phyloP scores from a whole-genome alignment of 768 basidiomycete genomes.

The Auriscalpium microsporum region DNA sequence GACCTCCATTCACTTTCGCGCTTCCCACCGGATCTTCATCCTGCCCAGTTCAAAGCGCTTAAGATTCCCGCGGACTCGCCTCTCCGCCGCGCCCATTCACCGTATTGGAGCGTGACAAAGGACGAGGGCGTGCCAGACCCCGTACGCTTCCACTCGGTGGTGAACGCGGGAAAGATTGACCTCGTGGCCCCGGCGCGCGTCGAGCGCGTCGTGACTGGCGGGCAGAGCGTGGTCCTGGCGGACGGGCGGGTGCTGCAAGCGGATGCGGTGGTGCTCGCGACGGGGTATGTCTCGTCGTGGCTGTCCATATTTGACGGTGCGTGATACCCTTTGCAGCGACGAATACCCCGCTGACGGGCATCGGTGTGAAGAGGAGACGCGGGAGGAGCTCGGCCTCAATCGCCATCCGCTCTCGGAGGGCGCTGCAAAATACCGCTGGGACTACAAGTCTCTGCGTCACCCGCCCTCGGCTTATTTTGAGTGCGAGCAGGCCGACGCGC shows the following conservation, averaged over 20 bases:
- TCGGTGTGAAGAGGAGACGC: constrained; percentile 34
- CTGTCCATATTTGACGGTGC: constrained; percentile 29
- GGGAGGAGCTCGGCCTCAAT: constrained; percentile 40
- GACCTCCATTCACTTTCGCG: neutral
- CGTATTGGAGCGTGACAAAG: constrained; percentile 37
- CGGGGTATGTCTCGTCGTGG: constrained; percentile 59
- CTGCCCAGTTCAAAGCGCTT: constrained; percentile 24
- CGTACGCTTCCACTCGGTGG: constrained; percentile 44
- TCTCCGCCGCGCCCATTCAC: constrained; percentile 31
- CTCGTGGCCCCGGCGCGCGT: constrained; percentile 39
- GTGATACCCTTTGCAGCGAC: neutral
- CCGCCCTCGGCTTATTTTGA: constrained; percentile 27
- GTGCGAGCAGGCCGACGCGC: constrained; percentile 32
- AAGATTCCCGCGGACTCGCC: constrained; percentile 41
- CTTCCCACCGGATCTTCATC: neutral
- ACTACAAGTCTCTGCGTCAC: constrained; percentile 22
- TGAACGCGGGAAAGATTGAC: constrained; percentile 39
- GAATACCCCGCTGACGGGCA: neutral
- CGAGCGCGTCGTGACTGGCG: constrained; percentile 26
- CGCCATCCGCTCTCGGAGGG: constrained; percentile 25
- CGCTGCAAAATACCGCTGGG: constrained; percentile 20
- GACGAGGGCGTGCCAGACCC: constrained; percentile 45
- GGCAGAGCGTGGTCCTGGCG: constrained; percentile 31
- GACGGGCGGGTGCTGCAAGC: constrained; percentile 36
- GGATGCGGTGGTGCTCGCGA: constrained; percentile 44